These are phyloP conservation scores for Escallonia rubra DNA, from an alignment of 129 eudicot genomes.

Conservation along the genomic window DNA sequence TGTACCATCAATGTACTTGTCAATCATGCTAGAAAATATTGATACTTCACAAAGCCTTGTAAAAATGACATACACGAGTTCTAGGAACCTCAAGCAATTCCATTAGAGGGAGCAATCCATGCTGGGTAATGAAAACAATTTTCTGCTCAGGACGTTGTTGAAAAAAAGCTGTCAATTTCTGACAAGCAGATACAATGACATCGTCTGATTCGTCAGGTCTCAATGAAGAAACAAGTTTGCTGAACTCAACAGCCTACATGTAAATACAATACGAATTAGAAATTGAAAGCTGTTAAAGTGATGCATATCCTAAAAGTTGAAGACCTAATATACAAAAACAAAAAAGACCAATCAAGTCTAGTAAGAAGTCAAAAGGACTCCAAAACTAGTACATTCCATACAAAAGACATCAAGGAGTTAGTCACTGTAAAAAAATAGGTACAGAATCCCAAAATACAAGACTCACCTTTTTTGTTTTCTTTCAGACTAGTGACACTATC, in stretches of 20 bases:
- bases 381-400: too few species aligned
- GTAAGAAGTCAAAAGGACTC: too few species aligned
- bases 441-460: too few species aligned
- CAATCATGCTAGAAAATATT: not conserved
- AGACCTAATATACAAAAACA: too few species aligned
- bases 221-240: conserved; percentile 72
- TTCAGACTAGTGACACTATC: too few species aligned
- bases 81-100: conserved; percentile 89
- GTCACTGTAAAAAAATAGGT: too few species aligned
- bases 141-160: conserved; percentile 94
- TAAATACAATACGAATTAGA: conserved; percentile 6
- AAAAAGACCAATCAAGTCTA: too few species aligned
- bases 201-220: conserved; percentile 94
- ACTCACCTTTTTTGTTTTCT: too few species aligned
- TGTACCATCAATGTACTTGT: not conserved
- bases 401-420: too few species aligned
- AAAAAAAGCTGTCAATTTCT: conserved; percentile 72
- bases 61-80: conserved; percentile 53
- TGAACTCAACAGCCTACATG: conserved; percentile 84
- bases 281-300: too few species aligned
- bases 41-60: conserved; percentile 1
- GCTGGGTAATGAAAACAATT: conserved; percentile 81
- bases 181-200: conserved; percentile 82
- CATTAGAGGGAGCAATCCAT: conserved; percentile 87
- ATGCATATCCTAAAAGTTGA: too few species aligned